phyloP scores from a whole-genome alignment of 345 rosid species.

The Limnanthes douglasii region DNA sequence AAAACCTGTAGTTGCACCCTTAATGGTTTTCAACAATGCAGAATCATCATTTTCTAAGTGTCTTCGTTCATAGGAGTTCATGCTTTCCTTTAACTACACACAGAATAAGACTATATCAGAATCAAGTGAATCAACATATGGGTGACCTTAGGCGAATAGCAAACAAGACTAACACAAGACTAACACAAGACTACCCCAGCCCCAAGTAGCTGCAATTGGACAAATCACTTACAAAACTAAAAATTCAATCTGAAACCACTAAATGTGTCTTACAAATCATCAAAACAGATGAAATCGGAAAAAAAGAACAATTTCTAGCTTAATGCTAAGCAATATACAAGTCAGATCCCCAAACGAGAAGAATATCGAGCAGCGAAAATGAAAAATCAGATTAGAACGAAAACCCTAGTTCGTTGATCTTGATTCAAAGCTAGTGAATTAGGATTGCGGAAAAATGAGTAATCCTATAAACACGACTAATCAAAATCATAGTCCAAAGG shows the following conservation, averaged over 20 bases:
- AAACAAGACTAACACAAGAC: not conserved
- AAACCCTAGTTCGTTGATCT: not conserved
- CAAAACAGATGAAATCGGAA: too few species aligned
- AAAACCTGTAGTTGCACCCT: constrained; percentile 74
- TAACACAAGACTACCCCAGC: not conserved
- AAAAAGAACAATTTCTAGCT: not conserved
- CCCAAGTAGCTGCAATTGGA: not conserved
- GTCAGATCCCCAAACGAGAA: too few species aligned
- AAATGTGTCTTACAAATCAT: too few species aligned
- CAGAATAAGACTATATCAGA: too few species aligned
- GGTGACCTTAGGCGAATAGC: too few species aligned
- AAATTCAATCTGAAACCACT: not conserved
- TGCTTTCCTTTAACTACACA: constrained; percentile 15
- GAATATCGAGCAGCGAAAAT: not conserved
- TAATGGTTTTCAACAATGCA: constrained; percentile 60
- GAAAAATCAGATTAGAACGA: not conserved
- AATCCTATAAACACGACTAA: not conserved
- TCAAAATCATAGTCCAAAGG: not conserved
- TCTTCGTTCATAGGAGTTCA: constrained; percentile 80
- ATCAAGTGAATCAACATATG: not conserved
- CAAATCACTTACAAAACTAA: not conserved
- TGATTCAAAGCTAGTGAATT: not conserved
- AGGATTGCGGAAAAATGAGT: not conserved
- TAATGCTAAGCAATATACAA: too few species aligned
- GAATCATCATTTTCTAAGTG: constrained; percentile 75